Conservation (phyloP, 306 rosid genomes). For the Cicer arietinum region DNA sequence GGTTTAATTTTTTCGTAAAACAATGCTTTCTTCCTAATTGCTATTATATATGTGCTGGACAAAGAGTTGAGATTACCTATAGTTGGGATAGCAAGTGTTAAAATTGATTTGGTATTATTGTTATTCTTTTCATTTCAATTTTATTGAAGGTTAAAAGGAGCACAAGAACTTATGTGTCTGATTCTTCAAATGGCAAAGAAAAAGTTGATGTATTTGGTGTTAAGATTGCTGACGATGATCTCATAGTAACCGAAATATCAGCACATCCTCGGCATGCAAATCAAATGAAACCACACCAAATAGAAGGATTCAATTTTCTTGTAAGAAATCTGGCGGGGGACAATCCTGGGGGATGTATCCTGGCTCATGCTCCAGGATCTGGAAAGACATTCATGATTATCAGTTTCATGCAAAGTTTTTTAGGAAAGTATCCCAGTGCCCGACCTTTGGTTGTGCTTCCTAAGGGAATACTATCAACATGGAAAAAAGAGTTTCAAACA, state of each 20-base stretch:
- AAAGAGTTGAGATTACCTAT: slow-evolving; percentile 22
- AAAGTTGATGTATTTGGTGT: slow-evolving; percentile 58
- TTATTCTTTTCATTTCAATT: slow-evolving; percentile 20
- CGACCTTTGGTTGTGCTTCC: slow-evolving; percentile 95
- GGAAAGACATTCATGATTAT: slow-evolving; percentile 98
- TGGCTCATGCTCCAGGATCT: slow-evolving; percentile 98
- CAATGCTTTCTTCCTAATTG: not conserved
- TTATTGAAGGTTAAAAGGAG: slow-evolving; percentile 70
- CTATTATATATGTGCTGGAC: slow-evolving; percentile 26
- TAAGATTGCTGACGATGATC: slow-evolving; percentile 58
- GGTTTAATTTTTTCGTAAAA: slow-evolving; percentile 6
- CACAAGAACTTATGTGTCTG: slow-evolving; percentile 71
- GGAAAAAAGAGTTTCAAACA: slow-evolving; percentile 85
- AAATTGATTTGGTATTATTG: not conserved
- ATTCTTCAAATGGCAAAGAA: slow-evolving; percentile 62
- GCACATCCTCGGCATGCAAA: slow-evolving; percentile 88
- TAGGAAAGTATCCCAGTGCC: slow-evolving; percentile 85
- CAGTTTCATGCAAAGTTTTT: slow-evolving; percentile 95
- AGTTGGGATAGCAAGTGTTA: slow-evolving; percentile 11
- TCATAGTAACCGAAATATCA: slow-evolving; percentile 57
- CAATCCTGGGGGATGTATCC: slow-evolving; percentile 90
- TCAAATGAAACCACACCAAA: slow-evolving; percentile 91
- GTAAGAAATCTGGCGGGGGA: slow-evolving; percentile 78
- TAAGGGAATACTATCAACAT: slow-evolving; percentile 86
- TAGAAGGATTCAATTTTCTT: slow-evolving; percentile 93